Conservation (phyloP, 176 grass and related monocot species). For the Oryza glumipatula region DNA sequence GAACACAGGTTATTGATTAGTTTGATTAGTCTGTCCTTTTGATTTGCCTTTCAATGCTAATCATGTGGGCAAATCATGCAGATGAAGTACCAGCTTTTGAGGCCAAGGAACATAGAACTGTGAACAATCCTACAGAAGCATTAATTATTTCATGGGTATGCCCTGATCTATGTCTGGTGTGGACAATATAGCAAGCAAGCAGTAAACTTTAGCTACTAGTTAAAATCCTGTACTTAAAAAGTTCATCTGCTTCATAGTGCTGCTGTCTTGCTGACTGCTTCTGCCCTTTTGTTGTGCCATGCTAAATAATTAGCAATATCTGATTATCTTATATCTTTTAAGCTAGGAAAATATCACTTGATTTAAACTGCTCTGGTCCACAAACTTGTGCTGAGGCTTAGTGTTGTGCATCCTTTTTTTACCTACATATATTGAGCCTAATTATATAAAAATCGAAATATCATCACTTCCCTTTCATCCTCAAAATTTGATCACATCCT, state of each 20-base stretch:
- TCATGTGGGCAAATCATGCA: conserved; percentile 42
- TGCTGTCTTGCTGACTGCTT: conserved; percentile 26
- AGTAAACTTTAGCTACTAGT: background rate
- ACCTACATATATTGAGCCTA: conserved; percentile 14
- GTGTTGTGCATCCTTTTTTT: background rate
- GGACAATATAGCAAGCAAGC: conserved; percentile 30
- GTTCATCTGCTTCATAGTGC: background rate
- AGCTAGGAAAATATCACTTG: background rate
- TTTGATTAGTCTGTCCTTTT: conserved; percentile 32
- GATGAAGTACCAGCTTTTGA: conserved; percentile 77
- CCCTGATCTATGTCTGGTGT: conserved; percentile 7
- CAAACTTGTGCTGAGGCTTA: conserved; percentile 20
- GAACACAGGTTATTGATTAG: conserved; percentile 67
- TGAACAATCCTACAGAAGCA: conserved; percentile 83
- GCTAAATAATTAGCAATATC: background rate
- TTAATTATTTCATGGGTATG: conserved; percentile 85
- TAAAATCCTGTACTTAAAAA: conserved; percentile 7
- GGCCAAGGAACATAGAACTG: conserved; percentile 68
- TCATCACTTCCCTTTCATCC: conserved; percentile 16
- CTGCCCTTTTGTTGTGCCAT: background rate
- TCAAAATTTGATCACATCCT: background rate
- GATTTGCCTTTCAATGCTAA: conserved; percentile 25
- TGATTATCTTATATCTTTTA: conserved; percentile 10
- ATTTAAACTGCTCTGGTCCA: conserved; percentile 20
- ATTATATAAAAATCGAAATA: background rate